Evolutionary conservation across 2,329 filamentous ascomycete species (phyloP).

Genomic region (Botrytis fabae): DNA sequence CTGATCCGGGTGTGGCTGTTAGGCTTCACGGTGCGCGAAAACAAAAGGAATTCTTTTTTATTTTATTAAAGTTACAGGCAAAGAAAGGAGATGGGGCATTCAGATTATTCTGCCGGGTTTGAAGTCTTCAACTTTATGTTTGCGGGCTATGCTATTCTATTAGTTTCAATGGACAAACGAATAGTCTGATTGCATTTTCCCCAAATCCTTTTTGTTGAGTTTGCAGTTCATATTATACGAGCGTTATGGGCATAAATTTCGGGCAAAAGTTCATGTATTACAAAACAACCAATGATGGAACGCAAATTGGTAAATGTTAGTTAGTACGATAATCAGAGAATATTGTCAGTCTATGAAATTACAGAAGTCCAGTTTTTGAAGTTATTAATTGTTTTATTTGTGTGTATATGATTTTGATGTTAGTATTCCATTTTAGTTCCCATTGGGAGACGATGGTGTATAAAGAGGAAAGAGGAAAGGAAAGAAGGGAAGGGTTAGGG

Average conservation of each 20-base stretch:
- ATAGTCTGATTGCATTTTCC: not conserved
- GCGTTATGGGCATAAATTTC: not conserved
- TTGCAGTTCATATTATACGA: not conserved
- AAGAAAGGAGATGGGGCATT: not conserved
- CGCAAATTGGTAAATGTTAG: not conserved
- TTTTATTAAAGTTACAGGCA: not conserved
- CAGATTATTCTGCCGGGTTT: not conserved
- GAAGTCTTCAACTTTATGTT: not conserved
- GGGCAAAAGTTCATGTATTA: not conserved
- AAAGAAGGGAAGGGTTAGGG: no score
- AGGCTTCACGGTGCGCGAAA: conserved; percentile 21
- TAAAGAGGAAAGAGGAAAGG: not conserved
- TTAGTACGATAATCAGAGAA: not conserved
- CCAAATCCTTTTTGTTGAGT: not conserved
- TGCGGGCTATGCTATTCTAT: not conserved
- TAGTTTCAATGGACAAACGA: not conserved
- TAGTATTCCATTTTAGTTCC: not conserved
- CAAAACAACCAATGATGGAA: not conserved
- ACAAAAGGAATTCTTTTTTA: not conserved
- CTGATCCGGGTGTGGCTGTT: conserved; percentile 23
- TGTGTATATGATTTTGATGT: not conserved
- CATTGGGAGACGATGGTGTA: not conserved
- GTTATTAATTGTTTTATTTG: not conserved
- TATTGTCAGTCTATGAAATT: not conserved
- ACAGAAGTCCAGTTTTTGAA: not conserved